Conservation (phyloP, 2,329 filamentous ascomycete species). For the Colletotrichum sp. region DNA sequence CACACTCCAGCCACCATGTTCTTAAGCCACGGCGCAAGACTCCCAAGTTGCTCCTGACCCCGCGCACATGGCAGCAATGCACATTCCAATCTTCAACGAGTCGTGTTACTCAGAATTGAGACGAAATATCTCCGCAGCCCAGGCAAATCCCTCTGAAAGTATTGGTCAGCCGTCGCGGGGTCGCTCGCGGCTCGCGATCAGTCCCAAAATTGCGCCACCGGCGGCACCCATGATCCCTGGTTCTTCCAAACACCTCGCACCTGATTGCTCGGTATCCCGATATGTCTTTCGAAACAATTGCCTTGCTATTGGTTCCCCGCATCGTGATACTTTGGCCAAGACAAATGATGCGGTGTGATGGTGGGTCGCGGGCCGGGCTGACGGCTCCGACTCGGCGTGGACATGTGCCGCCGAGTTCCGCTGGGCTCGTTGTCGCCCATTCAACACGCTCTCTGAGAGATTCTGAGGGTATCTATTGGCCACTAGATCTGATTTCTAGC, state of each 20-base stretch:
- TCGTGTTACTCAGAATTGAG: not conserved
- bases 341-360: not conserved
- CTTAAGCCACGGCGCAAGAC: not conserved
- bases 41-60: not conserved
- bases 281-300: not conserved
- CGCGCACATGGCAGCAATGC: not conserved
- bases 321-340: not conserved
- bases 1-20: not conserved
- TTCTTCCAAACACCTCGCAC: not conserved
- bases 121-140: not conserved
- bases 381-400: constrained; percentile 11
- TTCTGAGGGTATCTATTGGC: not conserved
- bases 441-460: not conserved
- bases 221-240: not conserved
- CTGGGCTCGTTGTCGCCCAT: not conserved
- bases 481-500: not conserved
- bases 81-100: not conserved
- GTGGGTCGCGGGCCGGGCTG: not conserved
- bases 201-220: constrained; percentile 16
- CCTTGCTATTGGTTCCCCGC: not conserved
- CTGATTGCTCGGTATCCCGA: not conserved
- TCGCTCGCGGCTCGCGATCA: not conserved
- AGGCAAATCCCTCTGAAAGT: not conserved
- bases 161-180: constrained; percentile 1
- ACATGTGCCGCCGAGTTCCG: not conserved